These are phyloP conservation scores for Rhododendron vialii DNA, from an alignment of 148 eudicot genomes.

Conservation along the genomic window DNA sequence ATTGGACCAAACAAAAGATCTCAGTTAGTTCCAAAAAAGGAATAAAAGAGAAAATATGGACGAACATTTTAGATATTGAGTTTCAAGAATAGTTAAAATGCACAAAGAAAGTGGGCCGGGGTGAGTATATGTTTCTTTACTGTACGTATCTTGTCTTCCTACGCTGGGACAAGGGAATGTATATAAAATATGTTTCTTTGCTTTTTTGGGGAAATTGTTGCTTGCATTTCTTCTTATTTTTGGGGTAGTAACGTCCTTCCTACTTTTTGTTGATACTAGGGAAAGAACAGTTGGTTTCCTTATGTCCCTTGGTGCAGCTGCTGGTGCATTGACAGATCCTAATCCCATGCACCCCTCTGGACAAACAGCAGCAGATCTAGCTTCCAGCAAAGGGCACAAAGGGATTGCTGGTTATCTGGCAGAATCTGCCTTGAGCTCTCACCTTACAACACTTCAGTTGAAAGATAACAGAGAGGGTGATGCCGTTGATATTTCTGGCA, in stretches of 20 bases:
- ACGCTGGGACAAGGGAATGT: neutral
- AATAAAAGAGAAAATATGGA: neutral
- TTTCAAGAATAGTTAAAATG: neutral
- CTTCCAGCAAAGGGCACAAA: conserved; percentile 68
- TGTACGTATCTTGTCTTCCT: neutral
- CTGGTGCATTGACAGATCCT: conserved; percentile 81
- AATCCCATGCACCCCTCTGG: conserved; percentile 59
- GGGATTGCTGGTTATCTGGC: conserved; percentile 83
- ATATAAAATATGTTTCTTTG: neutral
- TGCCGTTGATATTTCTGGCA: conserved; percentile 18
- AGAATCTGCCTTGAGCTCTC: conserved; percentile 63
- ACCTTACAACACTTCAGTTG: conserved; percentile 47
- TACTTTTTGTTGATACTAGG: conserved; percentile 27
- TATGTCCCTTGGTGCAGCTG: conserved; percentile 54
- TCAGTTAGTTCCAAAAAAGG: neutral
- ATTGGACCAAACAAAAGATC: neutral
- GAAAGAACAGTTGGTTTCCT: conserved; percentile 69
- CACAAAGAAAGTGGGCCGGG: neutral
- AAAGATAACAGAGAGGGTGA: conserved; percentile 32
- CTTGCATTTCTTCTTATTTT: neutral
- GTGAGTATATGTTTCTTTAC: neutral
- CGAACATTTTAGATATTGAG: neutral
- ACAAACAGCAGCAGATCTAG: conserved; percentile 71
- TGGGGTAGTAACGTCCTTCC: conserved; percentile 4
- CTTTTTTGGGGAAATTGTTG: neutral